These are phyloP conservation scores for Helenozyma rhizophorensis DNA, from an alignment of 805 yeast species.

Conservation along the genomic window DNA sequence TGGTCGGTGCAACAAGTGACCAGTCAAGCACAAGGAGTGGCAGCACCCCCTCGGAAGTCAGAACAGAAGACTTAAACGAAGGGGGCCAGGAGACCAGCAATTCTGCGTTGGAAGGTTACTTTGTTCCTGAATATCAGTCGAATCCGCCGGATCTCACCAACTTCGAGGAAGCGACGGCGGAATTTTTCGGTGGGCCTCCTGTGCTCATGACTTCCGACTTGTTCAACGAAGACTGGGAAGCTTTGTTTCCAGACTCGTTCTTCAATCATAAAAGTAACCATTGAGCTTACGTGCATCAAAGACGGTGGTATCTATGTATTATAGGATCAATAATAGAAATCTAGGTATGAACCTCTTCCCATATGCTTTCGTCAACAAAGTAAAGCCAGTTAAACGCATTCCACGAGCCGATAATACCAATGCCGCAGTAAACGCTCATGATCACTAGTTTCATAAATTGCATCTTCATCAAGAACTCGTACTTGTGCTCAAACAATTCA, in stretches of 20 bases:
- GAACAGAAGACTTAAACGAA: no score
- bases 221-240: constrained; percentile 46
- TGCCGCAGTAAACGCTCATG: constrained; percentile 78
- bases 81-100: no score
- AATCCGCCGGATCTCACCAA: neutral
- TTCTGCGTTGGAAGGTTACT: no score
- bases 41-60: no score
- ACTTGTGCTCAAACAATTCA: constrained; percentile 54
- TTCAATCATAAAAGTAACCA: constrained; percentile 16
- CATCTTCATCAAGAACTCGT: constrained; percentile 47
- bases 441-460: constrained; percentile 79
- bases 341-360: constrained; percentile 30
- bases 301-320: no score
- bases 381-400: constrained; percentile 84
- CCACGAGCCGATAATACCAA: constrained; percentile 87
- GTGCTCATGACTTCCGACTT: constrained; percentile 48
- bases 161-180: constrained; percentile 25
- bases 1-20: no score
- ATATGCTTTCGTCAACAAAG: constrained; percentile 72
- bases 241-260: constrained; percentile 44
- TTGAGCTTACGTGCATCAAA: no score
- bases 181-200: constrained; percentile 50
- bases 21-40: no score
- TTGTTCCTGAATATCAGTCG: no score
- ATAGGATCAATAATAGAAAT: neutral